Evolutionary conservation across 176 grass and related monocot species (phyloP), one percentile per base, ranked within the genome.

Genomic region (Oryza nivara): DNA sequence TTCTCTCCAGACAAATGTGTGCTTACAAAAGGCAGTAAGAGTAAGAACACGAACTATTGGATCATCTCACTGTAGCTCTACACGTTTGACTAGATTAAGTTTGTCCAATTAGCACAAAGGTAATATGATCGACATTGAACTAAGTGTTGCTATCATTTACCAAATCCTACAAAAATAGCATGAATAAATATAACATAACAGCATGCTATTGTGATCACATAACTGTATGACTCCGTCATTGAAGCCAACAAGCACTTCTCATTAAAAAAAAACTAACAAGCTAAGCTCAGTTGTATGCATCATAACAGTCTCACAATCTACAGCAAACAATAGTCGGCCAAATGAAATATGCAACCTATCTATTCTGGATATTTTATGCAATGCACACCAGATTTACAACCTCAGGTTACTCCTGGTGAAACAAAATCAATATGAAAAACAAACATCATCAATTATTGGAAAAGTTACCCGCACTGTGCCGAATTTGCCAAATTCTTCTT

Each of bases 381-480:
- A 40, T 45, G 46, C 63, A 79, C 44, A 56, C 6, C 10, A 48
- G 5, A 77, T 11, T 28, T 30, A 85, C 41, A 69, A 58, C 22
- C 15, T 58, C 15, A 81, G 32, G 47, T 38, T 78, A 20, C 16
- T 40, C 68, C 11, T 54, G 45, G 67, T 67, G 26, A 78, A 65
- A 64, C n/a, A 49, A 82, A 43, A 61, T 4, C 7, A 32, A 65
- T 65, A 22, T 8, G 6, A 14, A 46, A 84, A 73, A 70, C 76
- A 5, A 69, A 41, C 19, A 41, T 32, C 11, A 41, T 12, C 23
- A 61, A 77, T 72, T 16, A 26, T 73, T 11, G 82, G 77, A 77
- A 16, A 87, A 85, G 77, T 85, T 95, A 99, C 96, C 96, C 89
- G 88, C 68, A 99, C 82, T 83, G 63, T 86, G 85, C 96, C 96